Evolutionary conservation across 108 stramenopile species (phyloP).

Genomic region (Stephanodiscus triporus): DNA sequence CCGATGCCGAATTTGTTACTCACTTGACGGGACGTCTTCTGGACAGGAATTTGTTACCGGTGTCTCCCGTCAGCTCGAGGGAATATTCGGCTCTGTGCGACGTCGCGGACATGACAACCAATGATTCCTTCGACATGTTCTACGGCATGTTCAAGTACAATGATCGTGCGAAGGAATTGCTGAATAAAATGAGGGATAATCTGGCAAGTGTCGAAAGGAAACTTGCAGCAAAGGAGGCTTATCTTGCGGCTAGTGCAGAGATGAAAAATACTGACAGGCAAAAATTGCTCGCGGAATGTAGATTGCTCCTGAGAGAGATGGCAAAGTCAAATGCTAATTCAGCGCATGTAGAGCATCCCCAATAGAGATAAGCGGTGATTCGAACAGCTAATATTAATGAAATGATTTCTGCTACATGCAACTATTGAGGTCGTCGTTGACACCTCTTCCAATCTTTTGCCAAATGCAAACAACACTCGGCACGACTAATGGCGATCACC

Average conservation of each 20-base stretch:
- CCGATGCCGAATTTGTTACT: conserved; percentile 95
- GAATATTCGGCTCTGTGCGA: conserved; percentile 91
- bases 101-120: conserved; percentile 88
- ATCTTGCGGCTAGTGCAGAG: conserved; percentile 89
- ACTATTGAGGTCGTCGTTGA: too few species aligned
- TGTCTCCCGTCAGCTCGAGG: conserved; percentile 89
- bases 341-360: neutral
- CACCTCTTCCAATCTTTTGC: too few species aligned
- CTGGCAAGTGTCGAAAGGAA: conserved; percentile 92
- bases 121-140: conserved; percentile 93
- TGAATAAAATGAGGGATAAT: conserved; percentile 86
- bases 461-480: too few species aligned
- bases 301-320: conserved; percentile 83
- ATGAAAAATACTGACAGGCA: conserved; percentile 90
- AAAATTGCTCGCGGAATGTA: conserved; percentile 86
- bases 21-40: conserved; percentile 94
- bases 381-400: too few species aligned
- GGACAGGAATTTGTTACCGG: conserved; percentile 78
- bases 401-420: too few species aligned
- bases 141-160: conserved; percentile 97
- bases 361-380: neutral
- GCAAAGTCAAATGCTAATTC: conserved; percentile 40
- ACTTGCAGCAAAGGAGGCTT: conserved; percentile 93
- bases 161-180: conserved; percentile 69
- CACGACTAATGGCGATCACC: too few species aligned